Percentiles rank a stretch among this genome's conserved stretches.
Evolutionary conservation across 2,329 filamentous ascomycete genomes (phyloP).

Genomic region (Trichophyton schoenleinii): DNA sequence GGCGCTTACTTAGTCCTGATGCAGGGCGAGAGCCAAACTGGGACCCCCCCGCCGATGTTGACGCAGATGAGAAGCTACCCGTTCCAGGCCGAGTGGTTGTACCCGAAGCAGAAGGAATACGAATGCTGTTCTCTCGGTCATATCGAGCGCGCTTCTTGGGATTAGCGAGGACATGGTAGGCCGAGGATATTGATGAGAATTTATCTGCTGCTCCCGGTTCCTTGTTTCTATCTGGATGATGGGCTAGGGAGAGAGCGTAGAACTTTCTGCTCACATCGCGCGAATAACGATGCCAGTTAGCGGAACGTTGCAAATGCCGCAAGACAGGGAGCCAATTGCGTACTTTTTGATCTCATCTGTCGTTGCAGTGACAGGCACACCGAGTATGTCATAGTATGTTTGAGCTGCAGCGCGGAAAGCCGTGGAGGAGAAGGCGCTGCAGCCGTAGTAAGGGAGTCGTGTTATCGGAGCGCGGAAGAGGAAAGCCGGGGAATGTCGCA

Average conservation of each 20-base stretch:
- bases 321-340: neutral
- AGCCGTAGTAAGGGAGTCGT: constrained; percentile 10
- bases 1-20: constrained; percentile 64
- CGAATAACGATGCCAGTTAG: constrained; percentile 2
- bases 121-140: constrained; percentile 48
- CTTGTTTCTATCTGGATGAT: constrained; percentile 84
- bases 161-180: constrained; percentile 64
- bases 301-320: neutral
- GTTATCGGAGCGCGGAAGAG: constrained; percentile 6
- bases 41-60: constrained; percentile 31
- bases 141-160: constrained; percentile 64
- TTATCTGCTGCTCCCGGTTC: constrained; percentile 59
- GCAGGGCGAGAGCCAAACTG: constrained; percentile 55
- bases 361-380: constrained; percentile 57
- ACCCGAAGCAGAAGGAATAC: constrained; percentile 17
- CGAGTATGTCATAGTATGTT: constrained; percentile 74
- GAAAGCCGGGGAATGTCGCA: constrained; percentile 12
- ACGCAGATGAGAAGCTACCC: constrained; percentile 21
- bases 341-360: constrained; percentile 74
- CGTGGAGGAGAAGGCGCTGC: constrained; percentile 35
- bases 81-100: constrained; percentile 19
- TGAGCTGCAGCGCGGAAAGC: constrained; percentile 19
- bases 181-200: constrained; percentile 74
- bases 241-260: constrained; percentile 77
- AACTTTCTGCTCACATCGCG: constrained; percentile 42